Conservation (phyloP, 371 early-diverging fungal genomes). For the Apophysomyces sp. region DNA sequence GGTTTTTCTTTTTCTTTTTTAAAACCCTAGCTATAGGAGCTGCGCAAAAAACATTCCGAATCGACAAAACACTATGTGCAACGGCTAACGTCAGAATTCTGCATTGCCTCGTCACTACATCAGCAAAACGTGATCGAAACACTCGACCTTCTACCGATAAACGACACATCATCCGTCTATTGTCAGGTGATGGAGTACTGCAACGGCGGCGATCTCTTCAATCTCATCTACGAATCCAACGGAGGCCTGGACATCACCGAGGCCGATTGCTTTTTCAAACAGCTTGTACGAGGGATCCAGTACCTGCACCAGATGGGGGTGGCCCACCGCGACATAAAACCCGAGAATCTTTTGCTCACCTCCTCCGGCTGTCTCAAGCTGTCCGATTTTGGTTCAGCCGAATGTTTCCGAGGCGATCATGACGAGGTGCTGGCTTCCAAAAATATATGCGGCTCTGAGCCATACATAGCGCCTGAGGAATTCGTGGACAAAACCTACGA, state of each 20-base stretch:
- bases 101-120: conserved; percentile 62
- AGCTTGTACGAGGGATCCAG: conserved; percentile 55
- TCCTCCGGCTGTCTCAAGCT: conserved; percentile 80
- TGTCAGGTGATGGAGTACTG: conserved; percentile 76
- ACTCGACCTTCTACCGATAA: conserved; percentile 63
- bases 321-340: conserved; percentile 69
- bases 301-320: conserved; percentile 59
- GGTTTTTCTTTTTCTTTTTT: neutral
- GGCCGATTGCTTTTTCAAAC: conserved; percentile 55
- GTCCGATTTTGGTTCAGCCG: conserved; percentile 80
- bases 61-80: conserved; percentile 62
- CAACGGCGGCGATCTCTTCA: conserved; percentile 64
- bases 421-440: conserved; percentile 23
- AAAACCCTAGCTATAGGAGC: conserved; percentile 47
- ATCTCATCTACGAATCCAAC: conserved; percentile 55
- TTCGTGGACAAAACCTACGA: conserved; percentile 29
- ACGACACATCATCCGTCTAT: conserved; percentile 52
- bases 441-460: conserved; percentile 60
- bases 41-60: conserved; percentile 55
- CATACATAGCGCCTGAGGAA: conserved; percentile 61
- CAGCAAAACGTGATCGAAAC: conserved; percentile 73
- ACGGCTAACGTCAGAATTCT: conserved; percentile 68
- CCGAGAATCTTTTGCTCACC: conserved; percentile 78
- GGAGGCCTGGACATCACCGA: conserved; percentile 62
- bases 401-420: conserved; percentile 38